phyloP scores from a whole-genome alignment of 495 filamentous ascomycete species.

The Cetradonia linearis region DNA sequence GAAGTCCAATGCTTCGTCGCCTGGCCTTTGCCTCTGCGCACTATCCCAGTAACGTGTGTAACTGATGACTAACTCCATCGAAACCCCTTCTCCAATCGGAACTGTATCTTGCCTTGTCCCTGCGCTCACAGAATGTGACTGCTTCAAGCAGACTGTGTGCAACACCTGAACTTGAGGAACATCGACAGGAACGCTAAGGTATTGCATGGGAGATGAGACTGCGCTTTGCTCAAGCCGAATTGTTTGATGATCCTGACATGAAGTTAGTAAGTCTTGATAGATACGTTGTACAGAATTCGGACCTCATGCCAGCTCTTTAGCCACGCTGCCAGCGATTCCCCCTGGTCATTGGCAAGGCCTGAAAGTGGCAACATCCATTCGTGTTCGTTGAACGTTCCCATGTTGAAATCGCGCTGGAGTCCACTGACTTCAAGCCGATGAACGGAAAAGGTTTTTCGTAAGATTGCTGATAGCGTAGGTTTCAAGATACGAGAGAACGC shows the following conservation, averaged over 20 bases:
- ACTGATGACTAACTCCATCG: slow-evolving; percentile 58
- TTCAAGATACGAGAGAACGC: slow-evolving; percentile 40
- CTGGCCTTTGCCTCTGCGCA: slow-evolving; percentile 26
- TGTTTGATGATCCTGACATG: slow-evolving; percentile 29
- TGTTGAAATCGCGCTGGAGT: slow-evolving; percentile 37
- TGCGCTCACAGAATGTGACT: slow-evolving; percentile 33
- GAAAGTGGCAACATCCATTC: slow-evolving; percentile 37
- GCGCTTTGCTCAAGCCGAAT: slow-evolving; percentile 31
- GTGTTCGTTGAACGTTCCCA: slow-evolving; percentile 32
- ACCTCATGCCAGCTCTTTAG: slow-evolving; percentile 41
- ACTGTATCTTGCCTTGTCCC: slow-evolving; percentile 28
- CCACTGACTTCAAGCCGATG: slow-evolving; percentile 48
- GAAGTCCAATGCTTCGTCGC: slow-evolving; percentile 56
- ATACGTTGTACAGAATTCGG: slow-evolving; percentile 17
- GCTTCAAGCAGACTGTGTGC: slow-evolving; percentile 51
- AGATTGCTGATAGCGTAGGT: slow-evolving; percentile 40
- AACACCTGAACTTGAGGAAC: slow-evolving; percentile 79
- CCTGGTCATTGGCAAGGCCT: slow-evolving; percentile 31
- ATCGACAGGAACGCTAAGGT: slow-evolving; percentile 55
- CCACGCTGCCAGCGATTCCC: slow-evolving; percentile 34
- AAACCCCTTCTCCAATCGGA: slow-evolving; percentile 59
- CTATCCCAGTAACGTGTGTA: slow-evolving; percentile 75
- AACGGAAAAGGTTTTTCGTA: slow-evolving; percentile 42
- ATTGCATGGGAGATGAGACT: slow-evolving; percentile 31
- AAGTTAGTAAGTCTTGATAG: neutral